phyloP scores from a whole-genome alignment of 495 filamentous ascomycete genomes.

The Astrothelium subdiscretum region DNA sequence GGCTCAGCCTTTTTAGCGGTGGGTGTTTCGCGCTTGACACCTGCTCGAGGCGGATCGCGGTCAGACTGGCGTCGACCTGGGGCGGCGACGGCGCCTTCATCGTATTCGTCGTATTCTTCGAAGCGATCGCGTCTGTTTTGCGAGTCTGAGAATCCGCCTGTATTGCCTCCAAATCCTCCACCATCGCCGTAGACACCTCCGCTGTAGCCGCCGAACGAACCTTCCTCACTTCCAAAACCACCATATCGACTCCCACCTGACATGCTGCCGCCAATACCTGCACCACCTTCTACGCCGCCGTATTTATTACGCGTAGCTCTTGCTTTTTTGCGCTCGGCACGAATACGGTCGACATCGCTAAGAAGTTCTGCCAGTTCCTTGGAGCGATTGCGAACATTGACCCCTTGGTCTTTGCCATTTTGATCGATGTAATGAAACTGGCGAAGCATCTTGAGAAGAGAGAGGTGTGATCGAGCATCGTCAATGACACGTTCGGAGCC shows the following conservation, averaged over 20 bases:
- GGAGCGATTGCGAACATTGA: slow-evolving; percentile 93
- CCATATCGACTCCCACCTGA: slow-evolving; percentile 52
- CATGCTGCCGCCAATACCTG: slow-evolving; percentile 30
- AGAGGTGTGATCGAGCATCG: slow-evolving; percentile 89
- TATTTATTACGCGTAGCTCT: slow-evolving; percentile 84
- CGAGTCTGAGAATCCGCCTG: slow-evolving; percentile 57
- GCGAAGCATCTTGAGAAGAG: slow-evolving; percentile 91
- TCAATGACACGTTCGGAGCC: slow-evolving; percentile 96
- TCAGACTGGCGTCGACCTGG: slow-evolving; percentile 37
- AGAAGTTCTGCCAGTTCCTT: slow-evolving; percentile 92
- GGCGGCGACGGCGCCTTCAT: slow-evolving; percentile 53
- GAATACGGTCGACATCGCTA: slow-evolving; percentile 85
- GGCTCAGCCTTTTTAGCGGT: slow-evolving; percentile 42
- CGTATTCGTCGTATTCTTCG: slow-evolving; percentile 94
- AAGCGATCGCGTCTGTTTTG: slow-evolving; percentile 61
- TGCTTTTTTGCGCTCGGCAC: slow-evolving; percentile 89
- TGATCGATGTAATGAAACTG: slow-evolving; percentile 96
- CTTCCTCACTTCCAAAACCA: slow-evolving; percentile 82
- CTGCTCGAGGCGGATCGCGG: slow-evolving; percentile 24
- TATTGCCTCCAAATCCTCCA: slow-evolving; percentile 68
- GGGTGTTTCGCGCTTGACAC: slow-evolving; percentile 30
- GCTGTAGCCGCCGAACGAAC: slow-evolving; percentile 43
- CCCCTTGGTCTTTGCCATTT: slow-evolving; percentile 96
- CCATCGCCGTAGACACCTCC: slow-evolving; percentile 88
- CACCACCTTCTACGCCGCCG: slow-evolving; percentile 79